Evolutionary conservation across 495 filamentous ascomycete genomes (phyloP).

Genomic region (Evernia prunastri): DNA sequence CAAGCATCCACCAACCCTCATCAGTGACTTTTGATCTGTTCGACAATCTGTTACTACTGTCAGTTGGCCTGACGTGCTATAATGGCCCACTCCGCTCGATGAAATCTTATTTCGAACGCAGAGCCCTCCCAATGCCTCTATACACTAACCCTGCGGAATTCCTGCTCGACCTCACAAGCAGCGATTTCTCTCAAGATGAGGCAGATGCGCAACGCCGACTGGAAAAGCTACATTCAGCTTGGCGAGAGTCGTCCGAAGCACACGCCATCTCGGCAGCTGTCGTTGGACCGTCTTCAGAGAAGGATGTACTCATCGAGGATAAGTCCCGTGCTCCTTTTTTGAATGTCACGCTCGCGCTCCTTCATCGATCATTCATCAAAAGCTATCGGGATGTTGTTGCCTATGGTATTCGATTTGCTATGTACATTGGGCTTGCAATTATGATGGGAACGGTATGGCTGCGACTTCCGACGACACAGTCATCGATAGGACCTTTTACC

Average conservation of each 20-base stretch:
- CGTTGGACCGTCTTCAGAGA: not conserved
- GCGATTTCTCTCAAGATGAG: constrained; percentile 50
- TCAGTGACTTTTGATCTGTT: constrained; percentile 70
- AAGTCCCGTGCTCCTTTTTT: not conserved
- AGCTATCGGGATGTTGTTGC: constrained; percentile 73
- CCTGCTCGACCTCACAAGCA: constrained; percentile 66
- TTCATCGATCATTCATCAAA: constrained; percentile 72
- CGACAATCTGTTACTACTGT: constrained; percentile 69
- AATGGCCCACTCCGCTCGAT: too few species aligned
- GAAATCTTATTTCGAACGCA: constrained; percentile 54
- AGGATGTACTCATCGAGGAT: not conserved
- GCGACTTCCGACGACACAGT: constrained; percentile 55
- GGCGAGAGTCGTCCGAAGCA: not conserved
- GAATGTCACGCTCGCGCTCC: constrained; percentile 43
- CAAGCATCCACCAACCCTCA: constrained; percentile 76
- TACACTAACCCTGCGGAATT: constrained; percentile 74
- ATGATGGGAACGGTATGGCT: constrained; percentile 89
- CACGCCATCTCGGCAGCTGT: not conserved
- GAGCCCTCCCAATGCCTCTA: constrained; percentile 51
- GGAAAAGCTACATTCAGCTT: not conserved
- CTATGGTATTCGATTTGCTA: constrained; percentile 73
- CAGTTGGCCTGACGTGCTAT: constrained; percentile 51
- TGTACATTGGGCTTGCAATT: constrained; percentile 76
- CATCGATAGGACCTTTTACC: constrained; percentile 66
- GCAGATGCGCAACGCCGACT: not conserved